Percentiles rank a stretch among this genome's conserved stretches.
Conservation (phyloP, 2,329 filamentous ascomycete species). For the Verticillium dahliae region DNA sequence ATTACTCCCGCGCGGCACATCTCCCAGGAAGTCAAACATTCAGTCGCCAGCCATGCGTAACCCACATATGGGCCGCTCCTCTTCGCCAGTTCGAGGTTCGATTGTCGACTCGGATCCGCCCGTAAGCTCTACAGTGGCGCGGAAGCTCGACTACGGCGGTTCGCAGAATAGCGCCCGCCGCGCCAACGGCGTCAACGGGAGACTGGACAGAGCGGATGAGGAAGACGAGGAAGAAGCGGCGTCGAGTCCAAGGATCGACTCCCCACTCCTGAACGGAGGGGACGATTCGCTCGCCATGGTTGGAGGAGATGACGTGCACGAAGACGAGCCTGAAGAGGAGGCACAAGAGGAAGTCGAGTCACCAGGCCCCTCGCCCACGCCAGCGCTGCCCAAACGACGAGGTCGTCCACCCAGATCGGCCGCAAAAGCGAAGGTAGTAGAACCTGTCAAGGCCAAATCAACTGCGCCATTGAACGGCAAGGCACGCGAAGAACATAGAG, state of each 20-base stretch:
- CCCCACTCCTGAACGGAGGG: conserved; percentile 18
- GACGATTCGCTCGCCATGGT: conserved; percentile 39
- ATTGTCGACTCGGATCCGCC: conserved; percentile 18
- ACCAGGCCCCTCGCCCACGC: background rate
- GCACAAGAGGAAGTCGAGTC: conserved; percentile 9
- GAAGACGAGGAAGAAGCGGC: conserved; percentile 17
- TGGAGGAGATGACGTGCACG: conserved; percentile 17
- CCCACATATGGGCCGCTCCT: conserved; percentile 47
- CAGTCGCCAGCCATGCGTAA: conserved; percentile 56
- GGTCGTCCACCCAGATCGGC: background rate
- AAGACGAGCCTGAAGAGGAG: conserved; percentile 20
- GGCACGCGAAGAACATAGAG: background rate
- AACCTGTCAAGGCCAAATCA: background rate
- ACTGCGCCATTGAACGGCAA: background rate
- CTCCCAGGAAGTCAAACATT: conserved; percentile 58
- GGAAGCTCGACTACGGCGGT: conserved; percentile 46
- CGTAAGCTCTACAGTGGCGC: conserved; percentile 37
- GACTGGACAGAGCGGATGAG: conserved; percentile 16
- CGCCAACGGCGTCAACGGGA: conserved; percentile 11
- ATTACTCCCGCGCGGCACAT: conserved; percentile 22
- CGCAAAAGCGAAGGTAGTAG: background rate
- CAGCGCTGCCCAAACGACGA: background rate
- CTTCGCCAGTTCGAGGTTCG: conserved; percentile 40
- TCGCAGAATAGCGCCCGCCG: conserved; percentile 12
- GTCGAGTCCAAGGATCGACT: conserved; percentile 7